These are phyloP conservation scores for Cryoendolithus antarcticus DNA, from an alignment of 2,329 filamentous ascomycete genomes.

Conservation along the genomic window DNA sequence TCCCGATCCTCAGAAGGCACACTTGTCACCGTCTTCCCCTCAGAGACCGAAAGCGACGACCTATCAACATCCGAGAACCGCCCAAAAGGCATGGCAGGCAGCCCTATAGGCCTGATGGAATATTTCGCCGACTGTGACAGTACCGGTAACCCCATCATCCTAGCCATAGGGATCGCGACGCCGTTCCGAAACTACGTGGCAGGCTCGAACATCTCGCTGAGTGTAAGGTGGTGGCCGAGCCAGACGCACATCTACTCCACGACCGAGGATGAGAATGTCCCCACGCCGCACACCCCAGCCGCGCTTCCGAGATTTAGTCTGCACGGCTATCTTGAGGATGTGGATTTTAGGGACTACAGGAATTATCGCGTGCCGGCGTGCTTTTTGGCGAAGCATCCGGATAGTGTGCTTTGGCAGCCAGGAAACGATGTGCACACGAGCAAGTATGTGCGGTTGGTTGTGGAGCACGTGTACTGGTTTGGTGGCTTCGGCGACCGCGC, in stretches of 20 bases:
- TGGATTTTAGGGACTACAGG: constrained; percentile 30
- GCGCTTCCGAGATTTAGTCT: constrained; percentile 76
- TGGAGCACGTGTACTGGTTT: constrained; percentile 82
- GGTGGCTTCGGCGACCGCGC: constrained; percentile 89
- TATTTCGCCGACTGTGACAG: constrained; percentile 73
- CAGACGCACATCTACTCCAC: constrained; percentile 23
- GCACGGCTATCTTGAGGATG: constrained; percentile 58
- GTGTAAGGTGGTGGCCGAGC: constrained; percentile 55
- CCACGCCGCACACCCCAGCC: constrained; percentile 55
- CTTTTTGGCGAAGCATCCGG: constrained; percentile 65
- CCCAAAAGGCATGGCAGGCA: constrained; percentile 53
- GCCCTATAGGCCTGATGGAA: constrained; percentile 75
- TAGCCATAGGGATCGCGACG: constrained; percentile 77
- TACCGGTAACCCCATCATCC: constrained; percentile 69
- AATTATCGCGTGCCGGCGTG: constrained; percentile 37
- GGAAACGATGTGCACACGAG: constrained; percentile 68
- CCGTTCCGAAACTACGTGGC: constrained; percentile 74
- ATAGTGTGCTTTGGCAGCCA: constrained; percentile 77
- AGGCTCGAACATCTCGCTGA: constrained; percentile 75
- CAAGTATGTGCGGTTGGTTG: constrained; percentile 73
- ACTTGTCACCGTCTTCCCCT: constrained; percentile 72
- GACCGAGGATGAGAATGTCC: constrained; percentile 20
- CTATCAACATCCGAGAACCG: constrained; percentile 26
- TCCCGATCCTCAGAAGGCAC: constrained; percentile 66
- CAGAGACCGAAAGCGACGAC: constrained; percentile 20